Evolutionary conservation across 768 basidiomycete species (phyloP), one percentile per base, ranked within the genome.

Genomic region (Leccinellum rugosiceps): DNA sequence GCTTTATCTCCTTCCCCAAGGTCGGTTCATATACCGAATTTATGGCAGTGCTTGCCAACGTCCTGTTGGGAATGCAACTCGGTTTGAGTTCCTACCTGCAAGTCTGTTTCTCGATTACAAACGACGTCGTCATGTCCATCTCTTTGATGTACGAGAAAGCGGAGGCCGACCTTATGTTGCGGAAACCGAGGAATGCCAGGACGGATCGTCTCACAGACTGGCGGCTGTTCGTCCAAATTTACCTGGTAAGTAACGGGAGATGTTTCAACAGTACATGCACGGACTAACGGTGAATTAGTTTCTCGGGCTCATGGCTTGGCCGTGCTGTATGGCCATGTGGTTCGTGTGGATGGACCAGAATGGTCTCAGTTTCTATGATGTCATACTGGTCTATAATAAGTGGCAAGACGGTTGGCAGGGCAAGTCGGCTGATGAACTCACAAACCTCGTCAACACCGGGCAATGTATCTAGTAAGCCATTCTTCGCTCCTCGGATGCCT

Each of bases 1-100:
- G 15, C 30, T 55, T 58, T 13, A 58, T 2, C 6, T 56, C 10
- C 17, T 9, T 30, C 13, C 3, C 13, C 19, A 59, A 79, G 72
- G 77, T 80, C n/a, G 81, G 82, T 30, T 79, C 79, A 21, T 86
- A 84, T 72, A 79, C 82, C 17, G 83, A 86, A 61, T 78, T 84
- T 57, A 78, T 83, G 74, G 75, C 74, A 1, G 81, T 87, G 52
- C 72, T 86, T 11, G 58, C 78, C 48, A 84, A 83, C 56, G 80
- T 83, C 35, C 69, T 84, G 62, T 66, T 85, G 28, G 85, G 85
- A 52, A 80, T 86, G 65, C 85, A 84, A 51, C 78, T 83, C 51
- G 72, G 80, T 6, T 72, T 86, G 38, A 80, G 79, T 62, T 80
- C 81, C 4, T 80, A 78, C 57, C 67, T 84, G 14, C 83, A 85